Conservation (phyloP, 2,329 filamentous ascomycete species). For the Lasiodiplodia hormozganensis region DNA sequence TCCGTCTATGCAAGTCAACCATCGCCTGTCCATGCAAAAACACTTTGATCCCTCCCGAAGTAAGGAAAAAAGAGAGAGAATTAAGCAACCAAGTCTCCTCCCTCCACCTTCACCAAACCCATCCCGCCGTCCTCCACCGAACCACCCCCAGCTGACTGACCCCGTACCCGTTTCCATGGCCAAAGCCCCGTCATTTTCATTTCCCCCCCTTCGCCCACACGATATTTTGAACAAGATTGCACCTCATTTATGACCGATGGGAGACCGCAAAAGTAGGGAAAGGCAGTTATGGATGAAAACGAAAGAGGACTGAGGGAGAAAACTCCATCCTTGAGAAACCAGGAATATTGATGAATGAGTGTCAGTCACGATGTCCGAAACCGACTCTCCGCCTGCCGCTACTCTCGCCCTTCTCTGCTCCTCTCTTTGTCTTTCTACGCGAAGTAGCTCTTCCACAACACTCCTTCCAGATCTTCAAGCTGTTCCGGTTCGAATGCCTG, state of each 20-base stretch:
- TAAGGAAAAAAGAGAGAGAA: background rate
- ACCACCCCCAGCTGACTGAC: background rate
- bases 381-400: background rate
- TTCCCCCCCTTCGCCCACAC: too few species aligned
- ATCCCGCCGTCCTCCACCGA: background rate
- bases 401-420: background rate
- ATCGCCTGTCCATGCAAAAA: background rate
- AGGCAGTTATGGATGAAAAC: background rate
- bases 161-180: background rate
- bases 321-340: background rate
- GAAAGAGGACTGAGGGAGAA: background rate
- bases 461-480: slow-evolving; percentile 91
- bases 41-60: background rate
- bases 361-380: too few species aligned
- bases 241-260: background rate
- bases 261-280: background rate
- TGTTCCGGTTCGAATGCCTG: slow-evolving; percentile 88
- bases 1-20: background rate
- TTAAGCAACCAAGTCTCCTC: background rate
- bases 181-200: too few species aligned
- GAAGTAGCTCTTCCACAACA: slow-evolving; percentile 99
- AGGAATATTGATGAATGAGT: too few species aligned
- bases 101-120: background rate
- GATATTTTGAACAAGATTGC: too few species aligned
- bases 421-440: slow-evolving; percentile 61